These are phyloP conservation scores for Phlyctochytrium bullatum DNA, from an alignment of 192 early-diverging fungal genomes.

Conservation along the genomic window DNA sequence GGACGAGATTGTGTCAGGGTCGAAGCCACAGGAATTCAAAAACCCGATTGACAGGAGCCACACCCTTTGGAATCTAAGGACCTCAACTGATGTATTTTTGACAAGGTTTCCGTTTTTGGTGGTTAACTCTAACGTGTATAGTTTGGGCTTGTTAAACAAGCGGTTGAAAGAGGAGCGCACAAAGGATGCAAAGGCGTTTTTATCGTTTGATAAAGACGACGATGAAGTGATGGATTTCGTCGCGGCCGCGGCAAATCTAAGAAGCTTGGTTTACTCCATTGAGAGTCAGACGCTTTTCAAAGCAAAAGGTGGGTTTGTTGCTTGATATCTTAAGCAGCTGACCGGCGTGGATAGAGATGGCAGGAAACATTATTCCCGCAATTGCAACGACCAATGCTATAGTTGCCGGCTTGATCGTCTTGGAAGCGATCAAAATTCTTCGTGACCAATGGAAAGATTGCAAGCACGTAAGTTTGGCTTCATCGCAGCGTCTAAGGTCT, in stretches of 20 bases:
- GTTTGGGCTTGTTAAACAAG: constrained; percentile 39
- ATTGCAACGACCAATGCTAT: constrained; percentile 98
- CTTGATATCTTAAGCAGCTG: constrained; percentile 1
- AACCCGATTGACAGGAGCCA: constrained; percentile 59
- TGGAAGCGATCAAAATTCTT: constrained; percentile 77
- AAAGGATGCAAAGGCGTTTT: constrained; percentile 46
- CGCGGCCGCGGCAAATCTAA: constrained; percentile 84
- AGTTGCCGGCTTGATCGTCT: constrained; percentile 89
- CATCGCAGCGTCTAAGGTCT: neutral
- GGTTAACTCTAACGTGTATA: neutral
- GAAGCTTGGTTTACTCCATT: constrained; percentile 81
- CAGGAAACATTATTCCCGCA: constrained; percentile 97
- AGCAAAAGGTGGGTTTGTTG: constrained; percentile 85
- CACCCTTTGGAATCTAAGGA: constrained; percentile 63
- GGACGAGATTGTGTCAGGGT: neutral
- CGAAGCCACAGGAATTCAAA: neutral
- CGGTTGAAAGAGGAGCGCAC: constrained; percentile 41
- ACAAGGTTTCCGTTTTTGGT: constrained; percentile 51
- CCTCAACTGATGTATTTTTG: constrained; percentile 70
- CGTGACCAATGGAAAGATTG: constrained; percentile 46
- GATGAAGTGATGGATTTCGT: constrained; percentile 89
- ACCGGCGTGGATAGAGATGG: constrained; percentile 78
- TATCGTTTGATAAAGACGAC: constrained; percentile 97
- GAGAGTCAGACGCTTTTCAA: constrained; percentile 75
- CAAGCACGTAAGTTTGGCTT: constrained; percentile 46